phyloP scores from a whole-genome alignment of 2,329 filamentous ascomycete genomes.

The Aspergillus sp. region DNA sequence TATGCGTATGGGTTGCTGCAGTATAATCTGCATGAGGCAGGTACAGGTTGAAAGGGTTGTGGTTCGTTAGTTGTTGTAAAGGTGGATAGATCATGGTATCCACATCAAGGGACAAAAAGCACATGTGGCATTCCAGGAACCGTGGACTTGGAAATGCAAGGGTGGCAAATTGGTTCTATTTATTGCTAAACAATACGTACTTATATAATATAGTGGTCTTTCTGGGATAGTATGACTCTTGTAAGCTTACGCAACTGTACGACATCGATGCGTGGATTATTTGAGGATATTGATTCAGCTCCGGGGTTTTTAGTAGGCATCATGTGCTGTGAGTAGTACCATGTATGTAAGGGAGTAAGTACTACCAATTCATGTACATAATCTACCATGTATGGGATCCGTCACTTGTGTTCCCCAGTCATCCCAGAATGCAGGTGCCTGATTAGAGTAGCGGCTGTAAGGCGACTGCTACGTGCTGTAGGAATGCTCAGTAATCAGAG shows the following conservation, averaged over 20 bases:
- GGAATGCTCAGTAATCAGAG: not conserved
- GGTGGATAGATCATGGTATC: not conserved
- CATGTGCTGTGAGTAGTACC: not conserved
- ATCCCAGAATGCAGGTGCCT: not conserved
- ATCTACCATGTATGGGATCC: not conserved
- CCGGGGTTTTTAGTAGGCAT: not conserved
- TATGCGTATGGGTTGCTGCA: not conserved
- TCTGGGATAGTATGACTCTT: not conserved
- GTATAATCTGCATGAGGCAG: not conserved
- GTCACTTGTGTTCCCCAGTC: not conserved
- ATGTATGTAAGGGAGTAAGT: not conserved
- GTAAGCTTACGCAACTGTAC: not conserved
- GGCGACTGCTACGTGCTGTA: not conserved
- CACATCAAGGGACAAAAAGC: conserved; percentile 7
- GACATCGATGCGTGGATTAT: not conserved
- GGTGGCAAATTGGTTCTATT: not conserved
- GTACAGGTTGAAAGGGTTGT: not conserved
- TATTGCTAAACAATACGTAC: not conserved
- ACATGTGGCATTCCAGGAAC: conserved; percentile 12
- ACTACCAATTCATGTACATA: not conserved
- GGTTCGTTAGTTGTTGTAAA: not conserved
- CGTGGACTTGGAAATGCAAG: conserved; percentile 5
- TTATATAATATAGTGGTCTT: too few relatives aligned
- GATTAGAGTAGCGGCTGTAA: not conserved
- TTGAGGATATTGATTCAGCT: not conserved